Percentiles rank a stretch among this genome's conserved stretches.
Conservation (phyloP, 2,329 filamentous ascomycete species). For the Talaromyces sp. region DNA sequence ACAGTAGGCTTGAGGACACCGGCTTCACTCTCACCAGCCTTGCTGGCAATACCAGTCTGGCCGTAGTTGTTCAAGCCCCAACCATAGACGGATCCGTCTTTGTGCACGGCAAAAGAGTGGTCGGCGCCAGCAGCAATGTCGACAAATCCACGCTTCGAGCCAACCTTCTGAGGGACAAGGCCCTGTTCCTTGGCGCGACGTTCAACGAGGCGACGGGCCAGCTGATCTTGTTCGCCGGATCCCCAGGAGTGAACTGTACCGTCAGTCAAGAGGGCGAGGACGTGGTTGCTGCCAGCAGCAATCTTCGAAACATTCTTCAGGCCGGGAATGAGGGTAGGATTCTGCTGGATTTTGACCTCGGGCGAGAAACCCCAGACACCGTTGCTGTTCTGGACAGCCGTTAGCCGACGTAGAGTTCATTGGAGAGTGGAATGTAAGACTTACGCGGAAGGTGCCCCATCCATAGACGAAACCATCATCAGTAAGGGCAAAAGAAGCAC, state of each 20-base stretch:
- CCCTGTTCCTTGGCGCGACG: slow-evolving; percentile 47
- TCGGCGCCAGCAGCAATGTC: slow-evolving; percentile 66
- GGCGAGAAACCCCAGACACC: slow-evolving; percentile 54
- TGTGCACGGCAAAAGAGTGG: slow-evolving; percentile 69
- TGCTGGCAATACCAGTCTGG: slow-evolving; percentile 63
- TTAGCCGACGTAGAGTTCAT: not conserved
- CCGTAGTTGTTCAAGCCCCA: slow-evolving; percentile 84
- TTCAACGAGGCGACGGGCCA: slow-evolving; percentile 57
- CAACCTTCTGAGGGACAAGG: slow-evolving; percentile 51
- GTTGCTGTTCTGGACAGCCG: slow-evolving; percentile 49
- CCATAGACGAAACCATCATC: slow-evolving; percentile 59
- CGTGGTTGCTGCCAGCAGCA: slow-evolving; percentile 51
- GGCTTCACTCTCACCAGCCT: slow-evolving; percentile 61
- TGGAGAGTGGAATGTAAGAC: slow-evolving; percentile 20
- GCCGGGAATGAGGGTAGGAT: slow-evolving; percentile 42
- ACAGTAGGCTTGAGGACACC: slow-evolving; percentile 64
- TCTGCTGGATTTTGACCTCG: slow-evolving; percentile 38
- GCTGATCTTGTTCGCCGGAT: slow-evolving; percentile 60
- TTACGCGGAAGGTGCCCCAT: slow-evolving; percentile 60
- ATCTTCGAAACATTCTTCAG: slow-evolving; percentile 50
- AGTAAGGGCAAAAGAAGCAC: slow-evolving; percentile 57
- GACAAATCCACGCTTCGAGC: slow-evolving; percentile 52
- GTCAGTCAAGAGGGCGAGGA: slow-evolving; percentile 51
- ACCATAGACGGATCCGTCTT: slow-evolving; percentile 63
- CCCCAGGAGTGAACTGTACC: slow-evolving; percentile 59